phyloP scores from a whole-genome alignment of 2,329 filamentous ascomycete genomes.

The Curvularia spicifera region DNA sequence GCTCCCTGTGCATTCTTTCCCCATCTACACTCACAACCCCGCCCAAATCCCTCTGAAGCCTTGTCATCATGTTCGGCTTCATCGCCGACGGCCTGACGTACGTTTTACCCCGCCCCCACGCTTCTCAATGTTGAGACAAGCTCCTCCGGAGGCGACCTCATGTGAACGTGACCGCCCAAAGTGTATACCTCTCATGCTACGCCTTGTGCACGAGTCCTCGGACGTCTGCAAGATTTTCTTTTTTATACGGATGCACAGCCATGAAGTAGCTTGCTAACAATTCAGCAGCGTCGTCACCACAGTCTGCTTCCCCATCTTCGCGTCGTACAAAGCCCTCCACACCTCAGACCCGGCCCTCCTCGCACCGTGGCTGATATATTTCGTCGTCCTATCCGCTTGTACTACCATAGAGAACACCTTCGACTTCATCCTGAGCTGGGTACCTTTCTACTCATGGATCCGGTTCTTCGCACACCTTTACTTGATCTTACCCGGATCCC shows the following conservation, averaged over 20 bases:
- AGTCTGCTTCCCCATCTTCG: slow-evolving; percentile 93
- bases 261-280: slow-evolving; percentile 23
- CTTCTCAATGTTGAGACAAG: slow-evolving; percentile 19
- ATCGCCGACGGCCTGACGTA: slow-evolving; percentile 49
- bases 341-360: slow-evolving; percentile 87
- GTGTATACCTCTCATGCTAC: slow-evolving; percentile 16
- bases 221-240: background rate
- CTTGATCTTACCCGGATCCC: slow-evolving; percentile 96
- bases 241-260: background rate
- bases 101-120: slow-evolving; percentile 39
- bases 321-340: slow-evolving; percentile 97
- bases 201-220: slow-evolving; percentile 16
- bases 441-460: slow-evolving; percentile 93
- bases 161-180: slow-evolving; percentile 13
- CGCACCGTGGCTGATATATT: slow-evolving; percentile 99
- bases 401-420: slow-evolving; percentile 86
- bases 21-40: slow-evolving; percentile 8
- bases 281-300: slow-evolving; percentile 62
- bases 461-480: slow-evolving; percentile 88
- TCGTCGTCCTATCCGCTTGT: slow-evolving; percentile 86
- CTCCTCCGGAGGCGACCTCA: slow-evolving; percentile 7
- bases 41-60: slow-evolving; percentile 4
- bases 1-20: slow-evolving; percentile 6
- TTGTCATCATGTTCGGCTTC: slow-evolving; percentile 45
- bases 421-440: slow-evolving; percentile 84